A percentile compares a stretch with the other conserved stretches of the same genome.
Conservation (phyloP, 2,329 filamentous ascomycete genomes). For the Thielaviopsis populi region DNA sequence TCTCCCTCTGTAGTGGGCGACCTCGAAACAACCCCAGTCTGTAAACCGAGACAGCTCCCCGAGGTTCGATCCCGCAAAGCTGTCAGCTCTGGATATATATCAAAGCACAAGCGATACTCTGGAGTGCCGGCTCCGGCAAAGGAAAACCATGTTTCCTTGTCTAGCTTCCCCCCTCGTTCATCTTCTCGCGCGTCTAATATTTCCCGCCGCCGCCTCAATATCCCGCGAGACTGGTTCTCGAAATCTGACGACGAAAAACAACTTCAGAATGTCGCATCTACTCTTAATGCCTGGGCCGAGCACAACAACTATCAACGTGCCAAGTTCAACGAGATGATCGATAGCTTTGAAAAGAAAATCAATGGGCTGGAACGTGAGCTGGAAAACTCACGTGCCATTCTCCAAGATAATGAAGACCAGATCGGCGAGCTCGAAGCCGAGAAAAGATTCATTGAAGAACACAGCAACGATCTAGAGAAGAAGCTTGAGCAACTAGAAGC, state of each 20-base stretch:
- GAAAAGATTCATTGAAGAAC: background rate
- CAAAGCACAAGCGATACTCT: background rate
- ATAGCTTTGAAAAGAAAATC: slow-evolving; percentile 13
- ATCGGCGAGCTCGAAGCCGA: slow-evolving; percentile 9
- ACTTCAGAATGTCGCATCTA: slow-evolving; percentile 14
- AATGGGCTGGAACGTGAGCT: slow-evolving; percentile 4
- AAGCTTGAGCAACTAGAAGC: slow-evolving; percentile 3
- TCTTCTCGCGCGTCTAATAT: slow-evolving; percentile 16
- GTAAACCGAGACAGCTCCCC: background rate
- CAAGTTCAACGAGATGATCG: slow-evolving; percentile 8
- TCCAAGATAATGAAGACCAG: slow-evolving; percentile 4
- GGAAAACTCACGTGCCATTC: background rate
- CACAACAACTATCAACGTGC: slow-evolving; percentile 11
- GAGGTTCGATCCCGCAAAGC: background rate
- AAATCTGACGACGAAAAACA: slow-evolving; percentile 12
- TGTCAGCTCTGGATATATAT: background rate
- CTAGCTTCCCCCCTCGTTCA: background rate
- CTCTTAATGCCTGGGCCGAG: slow-evolving; percentile 14
- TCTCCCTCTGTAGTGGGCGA: slow-evolving; percentile 13
- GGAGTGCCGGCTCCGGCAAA: background rate
- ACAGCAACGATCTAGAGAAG: background rate
- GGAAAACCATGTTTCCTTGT: background rate
- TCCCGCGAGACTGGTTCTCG: slow-evolving; percentile 11
- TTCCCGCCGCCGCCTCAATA: slow-evolving; percentile 13
- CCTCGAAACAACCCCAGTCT: slow-evolving; percentile 7